Evolutionary conservation across 106 monocot genomes (phyloP), one percentile per base, ranked within the genome.

Genomic region (Dioscorea zingiberensis): DNA sequence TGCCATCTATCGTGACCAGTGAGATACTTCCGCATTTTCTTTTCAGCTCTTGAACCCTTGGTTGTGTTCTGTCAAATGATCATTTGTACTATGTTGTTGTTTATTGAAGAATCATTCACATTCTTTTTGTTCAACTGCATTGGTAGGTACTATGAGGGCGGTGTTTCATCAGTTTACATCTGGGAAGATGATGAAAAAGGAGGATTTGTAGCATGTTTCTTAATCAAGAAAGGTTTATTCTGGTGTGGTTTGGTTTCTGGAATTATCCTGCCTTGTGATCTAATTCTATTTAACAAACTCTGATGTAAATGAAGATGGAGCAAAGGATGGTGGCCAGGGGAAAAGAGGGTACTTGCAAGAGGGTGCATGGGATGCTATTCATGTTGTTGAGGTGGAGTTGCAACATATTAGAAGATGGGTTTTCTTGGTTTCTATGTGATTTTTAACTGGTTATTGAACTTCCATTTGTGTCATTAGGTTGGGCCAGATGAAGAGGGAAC

Each of bases 221-320:
- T 99, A 27, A 89, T 99, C 13, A 99, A 99, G 77, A 99, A 99
- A 93, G 93, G 98, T 99, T 3, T n/a, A n/a, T n/a, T n/a, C n/a
- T n/a, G n/a, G n/a, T n/a, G n/a, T n/a, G n/a, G n/a, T n/a, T n/a
- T 24, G 68, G 0, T 58, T 21, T 53, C 18, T 23, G 13, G 15
- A 13, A 45, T 0, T 38, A 46, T 12, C 7, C 59, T 59, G 19
- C 47, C 23, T 32, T 70, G 44, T 45, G 24, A 10, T 24, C n/a
- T n/a, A n/a, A n/a, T n/a, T n/a, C n/a, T n/a, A n/a, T n/a, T n/a
- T n/a, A n/a, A n/a, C n/a, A n/a, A n/a, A n/a, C n/a, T n/a, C n/a
- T n/a, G n/a, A n/a, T 49, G 27, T 55, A 11, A 63, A 60, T 77
- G 56, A 44, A 95, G 94, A 95, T 85, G 94, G 94, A 71, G 80